Conservation (phyloP, 768 basidiomycete species). For the Tulasnella sp. region DNA sequence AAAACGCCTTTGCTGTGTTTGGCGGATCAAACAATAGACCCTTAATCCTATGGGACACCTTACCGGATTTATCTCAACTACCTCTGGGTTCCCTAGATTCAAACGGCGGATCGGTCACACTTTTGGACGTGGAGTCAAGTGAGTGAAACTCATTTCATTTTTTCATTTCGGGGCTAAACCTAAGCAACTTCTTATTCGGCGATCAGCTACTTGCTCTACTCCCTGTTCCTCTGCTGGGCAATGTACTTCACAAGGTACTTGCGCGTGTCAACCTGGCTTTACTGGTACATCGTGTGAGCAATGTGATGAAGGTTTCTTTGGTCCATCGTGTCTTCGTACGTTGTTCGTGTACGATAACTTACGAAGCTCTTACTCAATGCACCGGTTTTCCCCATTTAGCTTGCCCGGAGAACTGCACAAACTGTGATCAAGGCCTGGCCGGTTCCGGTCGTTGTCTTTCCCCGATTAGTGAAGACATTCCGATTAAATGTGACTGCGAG, state of each 20-base stretch:
- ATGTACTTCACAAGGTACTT: slow-evolving; percentile 54
- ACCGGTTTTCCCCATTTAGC: slow-evolving; percentile 20
- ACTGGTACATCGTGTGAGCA: slow-evolving; percentile 67
- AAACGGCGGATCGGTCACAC: slow-evolving; percentile 33
- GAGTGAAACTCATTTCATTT: neutral
- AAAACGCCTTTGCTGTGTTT: slow-evolving; percentile 56
- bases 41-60: slow-evolving; percentile 62
- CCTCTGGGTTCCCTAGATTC: slow-evolving; percentile 32
- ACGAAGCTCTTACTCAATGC: slow-evolving; percentile 3
- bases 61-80: slow-evolving; percentile 62
- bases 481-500: slow-evolving; percentile 63
- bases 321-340: slow-evolving; percentile 43
- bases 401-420: slow-evolving; percentile 53
- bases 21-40: slow-evolving; percentile 41
- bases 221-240: slow-evolving; percentile 60
- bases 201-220: slow-evolving; percentile 48
- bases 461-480: slow-evolving; percentile 36
- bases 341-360: neutral
- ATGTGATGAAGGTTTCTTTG: slow-evolving; percentile 64
- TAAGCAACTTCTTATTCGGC: neutral
- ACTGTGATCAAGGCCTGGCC: slow-evolving; percentile 67
- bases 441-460: slow-evolving; percentile 63
- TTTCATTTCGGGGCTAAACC: neutral
- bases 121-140: slow-evolving; percentile 56
- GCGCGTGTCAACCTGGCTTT: slow-evolving; percentile 61